Conservation (phyloP, 352 stramenopile genomes). For the Blastocystis sp. region DNA sequence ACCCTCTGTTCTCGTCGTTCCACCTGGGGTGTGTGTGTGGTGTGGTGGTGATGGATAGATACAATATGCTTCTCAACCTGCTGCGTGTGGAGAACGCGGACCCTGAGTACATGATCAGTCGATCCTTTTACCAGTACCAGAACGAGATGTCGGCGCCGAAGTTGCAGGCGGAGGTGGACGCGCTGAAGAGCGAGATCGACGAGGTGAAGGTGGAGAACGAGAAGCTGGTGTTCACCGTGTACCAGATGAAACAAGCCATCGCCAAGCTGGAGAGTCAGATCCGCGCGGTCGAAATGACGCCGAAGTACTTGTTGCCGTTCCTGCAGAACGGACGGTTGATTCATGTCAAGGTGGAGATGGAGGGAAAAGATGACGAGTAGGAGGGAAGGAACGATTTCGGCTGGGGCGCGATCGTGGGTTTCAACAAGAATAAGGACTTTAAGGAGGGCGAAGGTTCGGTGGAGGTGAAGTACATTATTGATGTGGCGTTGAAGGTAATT, state of each 20-base stretch:
- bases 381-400: conserved; percentile 82
- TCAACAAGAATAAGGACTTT: conserved; percentile 76
- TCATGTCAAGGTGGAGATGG: conserved; percentile 77
- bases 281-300: conserved; percentile 87
- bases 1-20: conserved; percentile 90
- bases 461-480: conserved; percentile 50
- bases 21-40: conserved; percentile 83
- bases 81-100: conserved; percentile 95
- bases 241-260: conserved; percentile 82
- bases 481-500: conserved; percentile 27
- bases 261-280: conserved; percentile 91
- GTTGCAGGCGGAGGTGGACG: conserved; percentile 80
- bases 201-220: conserved; percentile 84
- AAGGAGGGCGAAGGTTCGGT: not conserved
- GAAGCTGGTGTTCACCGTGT: conserved; percentile 85
- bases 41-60: conserved; percentile 76
- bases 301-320: conserved; percentile 89
- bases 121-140: conserved; percentile 94
- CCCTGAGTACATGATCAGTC: conserved; percentile 94
- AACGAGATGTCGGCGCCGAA: conserved; percentile 83
- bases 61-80: conserved; percentile 99
- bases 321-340: conserved; percentile 90
- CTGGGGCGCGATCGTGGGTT: conserved; percentile 82
- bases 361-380: conserved; percentile 52
- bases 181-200: conserved; percentile 70